Base-by-base conservation (phyloP, 1,139 yeast genomes). In the Eremothecium cymbalariae region DNA sequence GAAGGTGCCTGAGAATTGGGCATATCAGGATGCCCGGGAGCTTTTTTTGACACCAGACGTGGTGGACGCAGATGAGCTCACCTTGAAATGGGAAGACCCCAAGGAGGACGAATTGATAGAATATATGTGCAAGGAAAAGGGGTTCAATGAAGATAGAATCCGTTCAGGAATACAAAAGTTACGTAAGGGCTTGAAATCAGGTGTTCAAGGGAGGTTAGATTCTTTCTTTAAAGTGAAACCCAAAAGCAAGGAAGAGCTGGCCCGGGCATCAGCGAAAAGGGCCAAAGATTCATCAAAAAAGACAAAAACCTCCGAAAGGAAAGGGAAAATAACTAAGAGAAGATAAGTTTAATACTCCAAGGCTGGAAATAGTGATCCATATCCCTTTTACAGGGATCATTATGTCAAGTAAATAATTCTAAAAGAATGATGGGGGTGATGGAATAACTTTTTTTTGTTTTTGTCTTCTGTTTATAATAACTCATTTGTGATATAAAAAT, bases 1-100 rank as follows among this genome's bases (percentile, higher is more conserved):
- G 58, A 80, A 77, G 50, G 72, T 90, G 11, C 98, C 98, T 1
- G 96, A 86, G 51, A 77, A 84, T 47, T 90, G 97, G 97, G 95
- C 95, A 3, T 88, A 68, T 53, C 75, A 73, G 39, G 94, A 82
- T 49, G 98, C 95, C 2, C 72, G 97, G 47, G 75, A 81, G 43
- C 63, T 93, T 31, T 88, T 90, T 54, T 58, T 77, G 51, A 63
- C 75, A 14, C 97, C 98, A 0, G 97, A 90, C 22, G 84, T 86
- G 2, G 53, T 66, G 2, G 66, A 71, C 17, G 77, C 82, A 0
- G 60, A 63, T 2, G 80, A 75, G 1, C 65, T 84, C 3, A 72
- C 72, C 3, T 58, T 84, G 51, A 83, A 83, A 55, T 93, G 98
- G 59, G 44, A 43, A 6, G 61, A 60, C 33, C 67, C 67, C 15